Evolutionary conservation across 768 basidiomycete genomes (phyloP).

Genomic region (Royoungia palumana): DNA sequence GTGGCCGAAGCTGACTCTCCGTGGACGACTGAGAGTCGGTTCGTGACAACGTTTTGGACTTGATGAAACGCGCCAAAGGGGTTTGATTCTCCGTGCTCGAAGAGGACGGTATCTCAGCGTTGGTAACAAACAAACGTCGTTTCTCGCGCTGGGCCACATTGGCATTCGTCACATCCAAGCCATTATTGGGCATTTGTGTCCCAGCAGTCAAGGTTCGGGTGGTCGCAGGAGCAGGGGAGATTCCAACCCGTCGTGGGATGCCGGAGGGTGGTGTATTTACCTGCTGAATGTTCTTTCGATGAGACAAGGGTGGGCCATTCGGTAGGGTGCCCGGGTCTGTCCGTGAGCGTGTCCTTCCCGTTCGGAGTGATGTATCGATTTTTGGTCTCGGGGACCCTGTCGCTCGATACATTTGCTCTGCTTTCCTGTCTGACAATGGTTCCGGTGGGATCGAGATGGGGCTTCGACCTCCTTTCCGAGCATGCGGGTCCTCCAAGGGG

Average conservation of each 20-base stretch:
- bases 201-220: slow-evolving; percentile 7
- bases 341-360: slow-evolving; percentile 28
- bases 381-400: slow-evolving; percentile 8
- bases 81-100: slow-evolving; percentile 41
- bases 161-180: slow-evolving; percentile 32
- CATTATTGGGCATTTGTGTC: slow-evolving; percentile 6
- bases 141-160: slow-evolving; percentile 25
- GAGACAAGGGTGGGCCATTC: slow-evolving; percentile 6
- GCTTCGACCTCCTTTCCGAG: slow-evolving; percentile 13
- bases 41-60: slow-evolving; percentile 13
- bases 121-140: slow-evolving; percentile 45
- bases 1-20: slow-evolving; percentile 20
- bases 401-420: slow-evolving; percentile 6
- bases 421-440: not conserved
- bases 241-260: slow-evolving; percentile 25
- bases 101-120: slow-evolving; percentile 41
- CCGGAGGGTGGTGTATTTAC: slow-evolving; percentile 15
- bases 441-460: slow-evolving; percentile 11
- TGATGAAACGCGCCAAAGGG: slow-evolving; percentile 11
- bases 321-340: slow-evolving; percentile 26
- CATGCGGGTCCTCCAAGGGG: slow-evolving; percentile 9
- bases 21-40: slow-evolving; percentile 22
- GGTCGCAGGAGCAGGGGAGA: slow-evolving; percentile 15
- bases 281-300: slow-evolving; percentile 8
- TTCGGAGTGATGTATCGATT: slow-evolving; percentile 11